Base-by-base conservation (phyloP, 768 basidiomycete species). In the Mycena galericulata region DNA sequence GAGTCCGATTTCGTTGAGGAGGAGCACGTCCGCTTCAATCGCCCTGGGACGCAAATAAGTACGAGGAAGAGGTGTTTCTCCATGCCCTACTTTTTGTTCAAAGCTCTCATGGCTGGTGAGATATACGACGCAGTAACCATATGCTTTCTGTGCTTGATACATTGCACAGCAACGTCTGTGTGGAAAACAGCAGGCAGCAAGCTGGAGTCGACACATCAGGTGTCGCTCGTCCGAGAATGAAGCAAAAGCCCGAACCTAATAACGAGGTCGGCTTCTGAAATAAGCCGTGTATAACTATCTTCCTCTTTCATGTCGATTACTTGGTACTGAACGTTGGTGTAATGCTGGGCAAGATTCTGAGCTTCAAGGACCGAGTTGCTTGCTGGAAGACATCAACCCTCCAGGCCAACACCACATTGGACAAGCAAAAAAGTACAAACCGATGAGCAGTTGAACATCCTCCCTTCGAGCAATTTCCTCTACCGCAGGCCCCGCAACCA, bases 111-210 rank as follows among this genome's bases (percentile, higher is more conserved):
- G 11, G 85, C 88, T 0, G 87, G 86, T 1, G 94, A 94, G 70
- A 93, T 90, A 75, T 98, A 98, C 5, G 95, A 97, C 0, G 97
- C 95, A 0, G 97, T 98, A 58, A 98, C 88, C 62, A 98, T 85
- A 69, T 97, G 92, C 68, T 90, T 93, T 14, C 79, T 72, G 67
- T 90, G 81, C 36, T 82, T 69, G 54, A 98, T 89, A 73, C 96
- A 97, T 0, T 89, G 72, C 69, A 91, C 83, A 2, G 96, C 96
- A 17, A 96, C 84, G 2, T 76, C 70, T 14, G 88, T 82, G 71
- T 98, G 96, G 73, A 96, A 85, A 0, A 87, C 76, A 0, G 89
- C 94, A 1, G 96, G 96, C 2, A 98, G 82, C 65, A 98, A 81
- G 76, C 96, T 97, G 73, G 4, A 9, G n/a, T n/a, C n/a, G 17